Evolutionary conservation across 1,284 basidiomycete genomes (phyloP).

Genomic region (Leccinum solheimii): DNA sequence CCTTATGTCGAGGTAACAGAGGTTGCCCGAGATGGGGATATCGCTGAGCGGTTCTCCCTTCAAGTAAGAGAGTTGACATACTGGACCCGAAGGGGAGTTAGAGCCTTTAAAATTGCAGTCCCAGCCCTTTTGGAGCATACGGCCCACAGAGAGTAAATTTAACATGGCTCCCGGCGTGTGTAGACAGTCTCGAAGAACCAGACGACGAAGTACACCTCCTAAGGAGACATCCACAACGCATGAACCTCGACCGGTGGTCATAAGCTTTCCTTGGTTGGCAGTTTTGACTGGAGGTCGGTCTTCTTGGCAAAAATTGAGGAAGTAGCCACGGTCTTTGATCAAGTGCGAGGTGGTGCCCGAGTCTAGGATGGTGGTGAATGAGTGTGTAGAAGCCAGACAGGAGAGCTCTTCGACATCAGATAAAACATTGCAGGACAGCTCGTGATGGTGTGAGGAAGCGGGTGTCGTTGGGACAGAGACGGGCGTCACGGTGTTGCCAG

Average conservation of each 20-base stretch:
- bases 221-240: neutral
- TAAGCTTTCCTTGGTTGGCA: neutral
- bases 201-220: no score
- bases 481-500: rapidly evolving
- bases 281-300: neutral
- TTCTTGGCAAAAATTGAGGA: neutral
- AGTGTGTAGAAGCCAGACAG: neutral
- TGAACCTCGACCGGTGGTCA: neutral
- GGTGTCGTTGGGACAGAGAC: neutral
- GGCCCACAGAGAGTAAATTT: neutral
- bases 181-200: neutral
- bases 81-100: neutral
- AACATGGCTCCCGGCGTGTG: neutral
- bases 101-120: neutral
- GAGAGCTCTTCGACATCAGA: neutral
- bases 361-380: neutral
- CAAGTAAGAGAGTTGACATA: neutral
- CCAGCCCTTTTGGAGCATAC: neutral
- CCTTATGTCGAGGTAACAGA: neutral
- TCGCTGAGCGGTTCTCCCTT: neutral
- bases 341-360: neutral
- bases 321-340: neutral
- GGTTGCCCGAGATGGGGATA: neutral
- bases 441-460: neutral
- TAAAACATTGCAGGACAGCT: neutral